Conservation (phyloP, 2,329 filamentous ascomycete species). For the Monilinia fructigena region DNA sequence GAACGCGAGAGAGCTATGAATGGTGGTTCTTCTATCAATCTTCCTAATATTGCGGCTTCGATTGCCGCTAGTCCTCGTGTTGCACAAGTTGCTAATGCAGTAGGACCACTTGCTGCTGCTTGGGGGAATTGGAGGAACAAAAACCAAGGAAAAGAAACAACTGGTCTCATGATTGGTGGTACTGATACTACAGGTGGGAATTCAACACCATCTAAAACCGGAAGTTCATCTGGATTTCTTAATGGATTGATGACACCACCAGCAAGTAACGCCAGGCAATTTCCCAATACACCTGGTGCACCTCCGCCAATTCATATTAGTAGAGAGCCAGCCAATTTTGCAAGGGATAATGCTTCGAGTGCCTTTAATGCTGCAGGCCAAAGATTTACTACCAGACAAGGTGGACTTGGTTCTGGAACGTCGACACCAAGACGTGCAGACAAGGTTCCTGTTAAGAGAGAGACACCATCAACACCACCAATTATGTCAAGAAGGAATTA, state of each 20-base stretch:
- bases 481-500: constrained; percentile 60
- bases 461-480: constrained; percentile 52
- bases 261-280: constrained; percentile 49
- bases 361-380: constrained; percentile 61
- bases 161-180: constrained; percentile 30
- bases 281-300: constrained; percentile 14
- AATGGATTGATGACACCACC: constrained; percentile 89
- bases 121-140: constrained; percentile 87
- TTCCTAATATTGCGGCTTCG: constrained; percentile 75
- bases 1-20: constrained; percentile 84
- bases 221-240: constrained; percentile 58
- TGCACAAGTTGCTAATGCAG: constrained; percentile 77
- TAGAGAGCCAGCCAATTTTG: constrained; percentile 46
- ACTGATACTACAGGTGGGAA: constrained; percentile 27
- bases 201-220: constrained; percentile 32
- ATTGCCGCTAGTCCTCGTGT: constrained; percentile 70
- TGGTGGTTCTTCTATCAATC: constrained; percentile 62
- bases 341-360: constrained; percentile 40
- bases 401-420: constrained; percentile 29
- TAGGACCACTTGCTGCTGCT: constrained; percentile 79
- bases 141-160: constrained; percentile 41
- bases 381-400: constrained; percentile 53
- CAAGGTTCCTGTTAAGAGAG: constrained; percentile 42
- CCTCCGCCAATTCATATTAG: constrained; percentile 40
- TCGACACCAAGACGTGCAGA: constrained; percentile 43